Base-by-base conservation (phyloP, 2,329 filamentous ascomycete species). In the Dactylonectria estremocensis region DNA sequence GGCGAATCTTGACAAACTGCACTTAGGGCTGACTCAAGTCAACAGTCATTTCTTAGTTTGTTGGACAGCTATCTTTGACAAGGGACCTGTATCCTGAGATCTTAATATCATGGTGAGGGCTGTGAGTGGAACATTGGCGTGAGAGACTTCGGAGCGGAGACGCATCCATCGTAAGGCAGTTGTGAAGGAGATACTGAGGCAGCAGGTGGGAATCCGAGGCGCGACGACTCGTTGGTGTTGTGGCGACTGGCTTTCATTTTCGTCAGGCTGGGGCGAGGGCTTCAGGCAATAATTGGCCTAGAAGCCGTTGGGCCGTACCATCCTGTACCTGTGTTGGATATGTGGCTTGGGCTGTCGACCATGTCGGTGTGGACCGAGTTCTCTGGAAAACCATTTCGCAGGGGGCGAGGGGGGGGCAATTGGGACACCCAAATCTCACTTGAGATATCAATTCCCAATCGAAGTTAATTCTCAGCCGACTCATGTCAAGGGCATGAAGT, bases 31-130 rank as follows among this genome's bases (percentile, higher is more conserved):
- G 22, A 40, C 56, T 22, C 54, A 56, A 43, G 50, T 22, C 54
- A 56, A 43, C 50, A 50, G 63, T 33, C 58, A n/a, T 20, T 37
- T 35, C 35, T 52, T 61, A 57, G 50, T 14, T 43, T 57, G 63
- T 61, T 52, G 57, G 57, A 48, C 40, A 64, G 52, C 57, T 57
- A 61, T 61, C 52, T 61, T 56, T 37, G 45, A 56, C 52, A 57
- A 57, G 18, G 52, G 45, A 31, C 48, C 35, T n/a, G 22, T 56
- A 45, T 66, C 57, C 57, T 52, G 46, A 57, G 31, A 35, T n/a
- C 52, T 57, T 50, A 8, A 24, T 50, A 50, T 55, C 20, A 45
- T 37, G 11, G 46, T 5, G 43, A 60, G 37, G 50, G 45, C 45
- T 18, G 37, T 37, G 22, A 56, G 35, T 33, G 16, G 28, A 20